Percentiles rank a stretch among this genome's conserved stretches.
Evolutionary conservation across 192 early-diverging fungal genomes (phyloP).

Genomic region (Fimicolochytrium jonesii): DNA sequence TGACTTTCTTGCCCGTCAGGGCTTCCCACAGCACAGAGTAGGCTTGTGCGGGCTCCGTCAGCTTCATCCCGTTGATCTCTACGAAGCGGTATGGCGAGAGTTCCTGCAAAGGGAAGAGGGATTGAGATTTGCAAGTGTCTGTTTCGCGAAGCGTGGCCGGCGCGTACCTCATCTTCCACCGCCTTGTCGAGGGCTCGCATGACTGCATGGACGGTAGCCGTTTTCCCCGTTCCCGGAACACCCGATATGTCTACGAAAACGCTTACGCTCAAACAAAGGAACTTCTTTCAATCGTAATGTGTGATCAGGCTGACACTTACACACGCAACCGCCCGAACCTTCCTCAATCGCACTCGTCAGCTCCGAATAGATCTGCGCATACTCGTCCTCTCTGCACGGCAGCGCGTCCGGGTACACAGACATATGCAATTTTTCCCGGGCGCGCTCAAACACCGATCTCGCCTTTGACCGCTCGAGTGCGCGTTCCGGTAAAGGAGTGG

Average conservation of each 20-base stretch:
- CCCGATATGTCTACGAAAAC: conserved; percentile 96
- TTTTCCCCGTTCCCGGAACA: conserved; percentile 96
- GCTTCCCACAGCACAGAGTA: conserved; percentile 81
- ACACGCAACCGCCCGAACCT: conserved; percentile 79
- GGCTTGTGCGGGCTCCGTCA: conserved; percentile 85
- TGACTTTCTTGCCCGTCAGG: conserved; percentile 57
- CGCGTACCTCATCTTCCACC: conserved; percentile 51
- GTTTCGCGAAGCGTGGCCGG: not conserved
- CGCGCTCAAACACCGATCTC: conserved; percentile 35
- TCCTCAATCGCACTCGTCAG: conserved; percentile 78
- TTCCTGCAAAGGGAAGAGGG: not conserved
- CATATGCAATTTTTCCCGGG: conserved; percentile 78
- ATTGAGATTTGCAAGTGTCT: no score
- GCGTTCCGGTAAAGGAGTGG: conserved; percentile 3
- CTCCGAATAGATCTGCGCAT: conserved; percentile 70
- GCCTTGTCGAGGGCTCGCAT: conserved; percentile 66
- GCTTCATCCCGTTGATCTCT: conserved; percentile 97
- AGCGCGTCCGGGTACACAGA: conserved; percentile 83
- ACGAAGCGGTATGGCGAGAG: conserved; percentile 72
- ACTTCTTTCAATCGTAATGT: not conserved
- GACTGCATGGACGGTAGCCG: conserved; percentile 85
- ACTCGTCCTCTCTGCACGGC: conserved; percentile 94
- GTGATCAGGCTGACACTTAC: conserved; percentile 38
- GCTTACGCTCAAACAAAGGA: not conserved
- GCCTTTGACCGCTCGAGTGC: not conserved